phyloP scores from a whole-genome alignment of 2,329 filamentous ascomycete species.

The Fonsecaea pugnacius region DNA sequence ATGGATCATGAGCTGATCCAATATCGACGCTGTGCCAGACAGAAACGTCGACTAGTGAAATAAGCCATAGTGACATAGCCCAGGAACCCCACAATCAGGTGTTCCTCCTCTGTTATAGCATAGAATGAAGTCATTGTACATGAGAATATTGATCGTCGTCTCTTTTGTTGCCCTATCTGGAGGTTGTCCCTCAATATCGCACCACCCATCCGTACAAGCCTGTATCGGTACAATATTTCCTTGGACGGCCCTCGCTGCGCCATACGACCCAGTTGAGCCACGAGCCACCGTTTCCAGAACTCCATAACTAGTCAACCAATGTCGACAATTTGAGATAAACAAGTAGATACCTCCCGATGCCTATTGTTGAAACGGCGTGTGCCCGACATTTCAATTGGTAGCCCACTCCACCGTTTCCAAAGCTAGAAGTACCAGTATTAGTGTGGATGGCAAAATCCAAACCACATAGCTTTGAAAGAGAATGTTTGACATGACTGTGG shows the following conservation, averaged over 20 bases:
- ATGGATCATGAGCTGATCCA: not conserved
- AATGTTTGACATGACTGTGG: constrained; percentile 89
- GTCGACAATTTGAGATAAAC: not conserved
- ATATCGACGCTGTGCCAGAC: not conserved
- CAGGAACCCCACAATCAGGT: constrained; percentile 1
- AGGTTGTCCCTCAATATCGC: constrained; percentile 7
- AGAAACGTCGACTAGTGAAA: not conserved
- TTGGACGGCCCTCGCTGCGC: not conserved
- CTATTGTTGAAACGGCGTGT: not conserved
- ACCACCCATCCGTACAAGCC: not conserved
- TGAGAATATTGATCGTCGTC: constrained; percentile 14
- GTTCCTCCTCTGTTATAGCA: constrained; percentile 11
- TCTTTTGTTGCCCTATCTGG: constrained; percentile 9
- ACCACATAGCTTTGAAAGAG: constrained; percentile 97
- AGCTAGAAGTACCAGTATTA: constrained; percentile 86
- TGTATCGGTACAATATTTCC: constrained; percentile 10
- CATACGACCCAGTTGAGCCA: not conserved
- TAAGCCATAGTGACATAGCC: constrained; percentile 6
- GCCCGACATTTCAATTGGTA: constrained; percentile 17
- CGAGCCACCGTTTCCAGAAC: not conserved
- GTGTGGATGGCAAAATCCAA: constrained; percentile 93
- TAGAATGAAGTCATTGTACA: constrained; percentile 24
- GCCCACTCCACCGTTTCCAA: constrained; percentile 94
- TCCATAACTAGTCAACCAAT: constrained; percentile 4
- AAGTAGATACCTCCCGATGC: not conserved